phyloP scores from a whole-genome alignment of 495 filamentous ascomycete species.

The Trypethelium eluteriae region DNA sequence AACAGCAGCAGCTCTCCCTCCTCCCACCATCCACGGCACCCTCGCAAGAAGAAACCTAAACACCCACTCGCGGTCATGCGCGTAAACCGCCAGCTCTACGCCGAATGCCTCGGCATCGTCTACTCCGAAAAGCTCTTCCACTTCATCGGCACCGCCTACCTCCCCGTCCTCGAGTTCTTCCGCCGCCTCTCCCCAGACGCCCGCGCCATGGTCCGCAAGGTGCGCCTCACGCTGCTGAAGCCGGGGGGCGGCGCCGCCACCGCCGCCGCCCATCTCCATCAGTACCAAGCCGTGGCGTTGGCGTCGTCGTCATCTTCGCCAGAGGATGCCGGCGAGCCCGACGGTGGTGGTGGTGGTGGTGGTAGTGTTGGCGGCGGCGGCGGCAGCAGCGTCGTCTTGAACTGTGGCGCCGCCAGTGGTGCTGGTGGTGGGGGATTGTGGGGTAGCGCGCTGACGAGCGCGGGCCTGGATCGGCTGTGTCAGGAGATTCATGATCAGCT shows the following conservation, averaged over 20 bases:
- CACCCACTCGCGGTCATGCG: slow-evolving; percentile 25
- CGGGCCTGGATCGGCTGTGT: neutral
- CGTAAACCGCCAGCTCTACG: slow-evolving; percentile 27
- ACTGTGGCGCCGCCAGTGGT: slow-evolving; percentile 29
- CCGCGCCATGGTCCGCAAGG: slow-evolving; percentile 26
- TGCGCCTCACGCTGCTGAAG: slow-evolving; percentile 27
- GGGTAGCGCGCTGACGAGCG: neutral
- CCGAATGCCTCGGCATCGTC: slow-evolving; percentile 26
- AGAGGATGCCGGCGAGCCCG: neutral
- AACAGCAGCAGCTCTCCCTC: neutral
- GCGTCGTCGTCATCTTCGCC: no score
- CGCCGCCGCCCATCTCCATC: neutral
- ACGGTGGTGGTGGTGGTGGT: neutral
- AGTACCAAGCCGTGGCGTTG: neutral
- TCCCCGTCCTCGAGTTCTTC: slow-evolving; percentile 30
- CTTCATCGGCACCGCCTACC: slow-evolving; percentile 30
- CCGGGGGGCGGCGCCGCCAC: slow-evolving; percentile 16
- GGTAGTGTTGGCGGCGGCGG: neutral
- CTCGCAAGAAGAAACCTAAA: slow-evolving; percentile 11
- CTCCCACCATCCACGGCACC: neutral
- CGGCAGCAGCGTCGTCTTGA: no score
- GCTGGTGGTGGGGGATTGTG: slow-evolving; percentile 34
- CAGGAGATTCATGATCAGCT: slow-evolving; percentile 9
- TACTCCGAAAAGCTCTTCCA: slow-evolving; percentile 31
- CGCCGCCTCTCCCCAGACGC: slow-evolving; percentile 28